Conservation (phyloP, 179 eudicot species). For the Pouteria campechiana region DNA sequence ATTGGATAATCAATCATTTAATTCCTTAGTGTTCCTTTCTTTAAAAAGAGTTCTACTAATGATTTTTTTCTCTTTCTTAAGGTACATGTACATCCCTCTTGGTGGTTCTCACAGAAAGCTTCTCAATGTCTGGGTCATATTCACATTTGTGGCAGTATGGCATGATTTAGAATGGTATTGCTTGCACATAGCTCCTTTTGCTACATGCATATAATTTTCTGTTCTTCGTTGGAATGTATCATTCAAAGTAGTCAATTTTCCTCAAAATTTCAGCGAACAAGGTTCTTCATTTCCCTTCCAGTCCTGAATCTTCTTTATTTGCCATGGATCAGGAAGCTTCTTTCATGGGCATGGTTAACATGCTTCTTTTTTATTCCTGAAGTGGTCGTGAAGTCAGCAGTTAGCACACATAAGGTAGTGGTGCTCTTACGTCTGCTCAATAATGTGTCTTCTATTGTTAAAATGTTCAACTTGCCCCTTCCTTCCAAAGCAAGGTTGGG, state of each 20-base stretch:
- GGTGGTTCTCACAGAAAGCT: conserved; percentile 84
- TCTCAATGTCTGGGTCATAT: conserved; percentile 87
- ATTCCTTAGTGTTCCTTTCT: neutral
- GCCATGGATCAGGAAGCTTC: conserved; percentile 87
- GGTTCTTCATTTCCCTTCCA: neutral
- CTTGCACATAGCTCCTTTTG: conserved; percentile 2
- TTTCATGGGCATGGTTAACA: conserved; percentile 98
- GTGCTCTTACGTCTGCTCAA: neutral
- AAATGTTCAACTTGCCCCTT: neutral
- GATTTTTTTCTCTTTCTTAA: conserved; percentile 6
- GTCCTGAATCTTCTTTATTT: conserved; percentile 11
- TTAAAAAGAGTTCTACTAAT: neutral
- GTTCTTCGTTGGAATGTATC: neutral
- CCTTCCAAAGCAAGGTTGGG: no score
- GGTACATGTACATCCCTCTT: conserved; percentile 96
- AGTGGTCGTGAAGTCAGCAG: conserved; percentile 69
- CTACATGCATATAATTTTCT: neutral
- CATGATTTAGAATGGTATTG: conserved; percentile 93
- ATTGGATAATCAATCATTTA: no score
- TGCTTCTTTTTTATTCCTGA: conserved; percentile 87
- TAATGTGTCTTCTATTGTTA: neutral
- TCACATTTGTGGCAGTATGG: conserved; percentile 97
- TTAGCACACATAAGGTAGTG: conserved; percentile 46
- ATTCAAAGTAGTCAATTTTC: neutral
- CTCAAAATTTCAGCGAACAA: neutral